Evolutionary conservation across 1,284 basidiomycete genomes (phyloP), one percentile per base, ranked within the genome.

Genomic region (Ceratobasidium theobromae): DNA sequence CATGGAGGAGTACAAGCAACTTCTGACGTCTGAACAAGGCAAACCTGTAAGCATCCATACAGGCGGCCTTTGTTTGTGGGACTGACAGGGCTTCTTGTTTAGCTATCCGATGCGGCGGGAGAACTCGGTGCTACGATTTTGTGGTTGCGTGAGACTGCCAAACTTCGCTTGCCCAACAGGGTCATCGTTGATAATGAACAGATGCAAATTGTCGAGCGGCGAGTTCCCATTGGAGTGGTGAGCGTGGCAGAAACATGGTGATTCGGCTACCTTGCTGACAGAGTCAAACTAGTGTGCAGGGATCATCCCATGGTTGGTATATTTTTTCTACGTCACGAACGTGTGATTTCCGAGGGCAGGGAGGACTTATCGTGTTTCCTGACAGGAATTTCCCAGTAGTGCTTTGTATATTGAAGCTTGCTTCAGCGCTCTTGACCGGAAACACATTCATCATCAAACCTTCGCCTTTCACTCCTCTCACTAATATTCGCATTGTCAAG

Each of bases 371-470:
- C 11, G 4, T 25, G 12, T n/a, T 8, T 27, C 21, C 6, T 32
- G 4, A 64, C 32, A 64, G 48, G 60, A 64, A 64, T 27, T 16
- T 38, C 11, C 60, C 60, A 6, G 23, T 64, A 2, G 14, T 53
- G 25, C 16, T 64, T 3, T 52, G 60, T 14, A 18, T 53, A 8
- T 95, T 93, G 91, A 95, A 95, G 78, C 82, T 95, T 55, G 93
- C 86, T 6, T 93, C 94, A 25, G 94, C 94, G 3, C 82, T 96
- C 60, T 92, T 94, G 8, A 86, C 86, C 43, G 92, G 92, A 52
- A 93, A 91, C 76, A 89, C 88, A 14, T 86, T 94, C 72, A 88
- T 95, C 68, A 88, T 95, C 87, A 93, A 98, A 78, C 91, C 95
- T 11, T 93, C 93, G 32, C 95, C 97, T 77, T 78, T 93, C 66